Base-by-base conservation (phyloP, 345 rosid genomes). In the Salix caprea region DNA sequence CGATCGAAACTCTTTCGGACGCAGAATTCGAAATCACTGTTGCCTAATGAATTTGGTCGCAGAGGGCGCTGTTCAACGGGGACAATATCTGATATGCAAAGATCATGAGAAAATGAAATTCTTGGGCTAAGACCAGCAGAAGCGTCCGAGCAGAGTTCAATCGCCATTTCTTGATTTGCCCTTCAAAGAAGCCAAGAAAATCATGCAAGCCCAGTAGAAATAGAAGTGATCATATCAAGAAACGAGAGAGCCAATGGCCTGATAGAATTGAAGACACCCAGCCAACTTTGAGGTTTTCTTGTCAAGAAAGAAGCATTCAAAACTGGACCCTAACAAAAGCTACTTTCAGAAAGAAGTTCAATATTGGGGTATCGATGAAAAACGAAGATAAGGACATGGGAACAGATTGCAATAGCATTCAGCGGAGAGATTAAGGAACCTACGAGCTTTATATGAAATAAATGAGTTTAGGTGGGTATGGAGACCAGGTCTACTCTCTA, bases 41-140 rank as follows among this genome's bases (percentile, higher is more conserved):
- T 87, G 14, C 87, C 85, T 0, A 89, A 70, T 6, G 88, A 86
- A n/a, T 83, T 77, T 15, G 90, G 81, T 64, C 89, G 74, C 16
- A 79, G 71, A 18, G 87, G 85, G 42, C 82, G 89, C 64, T 83
- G 88, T 69, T 90, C 97, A 5, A 85, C 80, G 0, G 92, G 92
- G 1, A 86, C 84, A 8, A 82, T 61, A 39, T 88, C 95, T 1
- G 86, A 79, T 28, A 80, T 87, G 70, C 89, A 79, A 68, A 92
- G 78, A 74, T 92, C 95, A 65, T 88, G 92, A 65, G 97, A 92
- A 50, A 92, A 92, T 9, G 97, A 92, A 74, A 92, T 90, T 74
- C 97, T 86, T 6, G 97, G 97, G 78, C 92, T 90, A 76, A 85
- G 77, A n/a, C 82, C 82, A 19, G 91, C 74, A 24, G 67, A 54